Base-by-base conservation (phyloP, 176 grass and related monocot species). In the Avena insularis region DNA sequence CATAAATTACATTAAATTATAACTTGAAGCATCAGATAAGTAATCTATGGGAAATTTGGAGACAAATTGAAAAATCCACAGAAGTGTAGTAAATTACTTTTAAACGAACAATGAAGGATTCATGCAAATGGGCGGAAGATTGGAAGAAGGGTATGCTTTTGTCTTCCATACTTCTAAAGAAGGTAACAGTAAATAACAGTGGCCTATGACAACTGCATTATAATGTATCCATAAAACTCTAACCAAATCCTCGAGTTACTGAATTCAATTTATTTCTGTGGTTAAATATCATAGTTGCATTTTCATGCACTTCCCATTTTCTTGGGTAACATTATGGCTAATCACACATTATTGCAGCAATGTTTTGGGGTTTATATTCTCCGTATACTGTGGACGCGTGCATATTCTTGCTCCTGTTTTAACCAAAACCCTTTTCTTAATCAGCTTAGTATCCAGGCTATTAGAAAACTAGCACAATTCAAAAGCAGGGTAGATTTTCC, bases 181-280 rank as follows among this genome's bases (percentile, higher is more conserved):
- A 73, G 55, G 3, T 71, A 61, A 60, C 69, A 60, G 12, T 69
- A 38, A 46, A 78, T 12, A 58, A 45, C 2, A 8, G 36, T 66
- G 51, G 23, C 13, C 79, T 58, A 29, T 87, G 23, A 21, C 68
- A 75, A 56, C 12, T 65, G 29, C 33, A 79, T 83, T 20, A 57
- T 57, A 87, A 71, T 74, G 47, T 40, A 75, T 75, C 64, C 40
- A 13, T 87, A 46, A 87, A 78, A 16, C 71, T 77, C 21, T 86
- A 75, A 88, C 20, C 33, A 4, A 76, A 62, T 74, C 55, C 9
- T 47, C 11, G 40, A 62, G 43, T 77, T 62, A 79, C 23, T 83
- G 11, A 57, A 59, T 88, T 59, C 12, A 33, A 6, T 67, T 75
- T 64, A 64, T 82, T 49, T 43, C 78, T 75, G 43, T 79, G 33